phyloP scores from a whole-genome alignment of 495 filamentous ascomycete genomes.

The Immersiella caudata region DNA sequence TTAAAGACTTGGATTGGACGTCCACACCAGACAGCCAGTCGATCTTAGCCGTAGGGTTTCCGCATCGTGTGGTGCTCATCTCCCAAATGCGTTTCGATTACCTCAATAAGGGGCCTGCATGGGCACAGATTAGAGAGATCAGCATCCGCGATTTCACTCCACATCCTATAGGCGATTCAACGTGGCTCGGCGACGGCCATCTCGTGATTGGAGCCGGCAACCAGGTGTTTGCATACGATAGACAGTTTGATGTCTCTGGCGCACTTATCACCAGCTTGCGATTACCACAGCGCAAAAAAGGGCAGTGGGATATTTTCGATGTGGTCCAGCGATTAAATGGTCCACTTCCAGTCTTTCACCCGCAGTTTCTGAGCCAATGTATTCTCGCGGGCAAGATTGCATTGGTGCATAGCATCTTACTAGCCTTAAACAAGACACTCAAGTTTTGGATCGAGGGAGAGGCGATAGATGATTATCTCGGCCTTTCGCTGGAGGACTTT shows the following conservation, averaged over 20 bases:
- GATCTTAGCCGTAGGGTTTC: slow-evolving; percentile 89
- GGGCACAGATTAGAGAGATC: slow-evolving; percentile 83
- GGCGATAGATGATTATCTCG: slow-evolving; percentile 75
- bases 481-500: slow-evolving; percentile 72
- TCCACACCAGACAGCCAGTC: slow-evolving; percentile 90
- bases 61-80: slow-evolving; percentile 79
- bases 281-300: slow-evolving; percentile 54
- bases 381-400: slow-evolving; percentile 77
- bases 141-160: slow-evolving; percentile 80
- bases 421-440: slow-evolving; percentile 74
- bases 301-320: slow-evolving; percentile 69
- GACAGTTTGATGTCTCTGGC: slow-evolving; percentile 66
- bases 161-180: slow-evolving; percentile 89
- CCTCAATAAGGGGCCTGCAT: slow-evolving; percentile 83
- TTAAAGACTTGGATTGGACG: slow-evolving; percentile 92
- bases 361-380: slow-evolving; percentile 87
- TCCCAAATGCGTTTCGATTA: slow-evolving; percentile 95
- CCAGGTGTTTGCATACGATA: slow-evolving; percentile 86
- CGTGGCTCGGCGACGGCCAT: slow-evolving; percentile 82
- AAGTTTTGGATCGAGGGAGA: slow-evolving; percentile 87
- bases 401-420: slow-evolving; percentile 73
- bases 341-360: slow-evolving; percentile 89
- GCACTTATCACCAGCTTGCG: slow-evolving; percentile 66
- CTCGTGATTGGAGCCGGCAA: slow-evolving; percentile 89
- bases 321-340: slow-evolving; percentile 82